Base-by-base conservation (phyloP, 2,329 filamentous ascomycete species). In the Botrytis deweyae region DNA sequence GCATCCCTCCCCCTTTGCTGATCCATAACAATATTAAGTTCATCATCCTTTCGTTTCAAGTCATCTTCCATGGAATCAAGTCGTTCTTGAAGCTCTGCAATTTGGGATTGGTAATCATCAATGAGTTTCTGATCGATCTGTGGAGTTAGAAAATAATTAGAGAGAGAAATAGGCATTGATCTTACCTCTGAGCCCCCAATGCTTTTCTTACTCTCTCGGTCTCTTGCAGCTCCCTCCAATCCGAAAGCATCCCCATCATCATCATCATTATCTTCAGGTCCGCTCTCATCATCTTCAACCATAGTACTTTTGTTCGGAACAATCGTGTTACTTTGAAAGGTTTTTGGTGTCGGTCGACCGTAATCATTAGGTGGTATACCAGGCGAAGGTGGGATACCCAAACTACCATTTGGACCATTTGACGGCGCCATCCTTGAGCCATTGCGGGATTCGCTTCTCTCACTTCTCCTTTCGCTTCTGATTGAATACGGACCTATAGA, bases 221-320 rank as follows among this genome's bases (percentile, higher is more conserved):
- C 81, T 72, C 76, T 76, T 44, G 81, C 77, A 65, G 79, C 78
- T 67, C 78, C 75, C 77, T 90, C 89, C 58, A 91, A 80, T 25
- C 87, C 88, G 81, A 93, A 93, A 3, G 88, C 87, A 80, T 91
- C 89, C 72, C 87, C 88, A 72, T 91, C 93, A 78, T 97, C 94
- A 77, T 97, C 95, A 81, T 98, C 95, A 82, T 98, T 96, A 67
- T 88, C 89, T 25, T 88, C 87, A 33, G 83, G 84, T 33, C 86
- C 87, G 73, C 84, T 85, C 74, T 97, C 94, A 77, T 97, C 95
- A 81, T 98, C 96, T 82, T 99, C 96, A 1, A 98, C 90, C 91
- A 98, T 95, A 0, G 93, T 98, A 80, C 95, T 97, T 84, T 98
- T 99, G 81, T 98, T 98, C 0, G 96, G 96, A 46, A 98, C 92